Evolutionary conservation across 2,329 filamentous ascomycete species (phyloP).

Genomic region (Pseudogymnoascus verrucosus): DNA sequence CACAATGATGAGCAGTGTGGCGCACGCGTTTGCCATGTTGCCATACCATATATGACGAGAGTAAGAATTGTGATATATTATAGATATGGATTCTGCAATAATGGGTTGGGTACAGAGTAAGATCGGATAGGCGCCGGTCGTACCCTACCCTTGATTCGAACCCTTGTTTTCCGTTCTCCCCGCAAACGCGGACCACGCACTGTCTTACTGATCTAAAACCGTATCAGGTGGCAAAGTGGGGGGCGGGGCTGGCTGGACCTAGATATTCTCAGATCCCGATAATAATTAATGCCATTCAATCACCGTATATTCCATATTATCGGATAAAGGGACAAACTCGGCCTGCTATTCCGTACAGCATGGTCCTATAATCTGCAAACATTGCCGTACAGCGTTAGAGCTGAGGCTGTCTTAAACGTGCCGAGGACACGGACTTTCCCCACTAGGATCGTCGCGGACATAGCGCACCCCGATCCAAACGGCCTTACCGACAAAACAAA

Average conservation of each 20-base stretch:
- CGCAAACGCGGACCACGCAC: not conserved
- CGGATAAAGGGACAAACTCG: not conserved
- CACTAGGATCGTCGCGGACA: slow-evolving; percentile 8
- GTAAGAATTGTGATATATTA: not conserved
- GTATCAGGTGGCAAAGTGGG: slow-evolving; percentile 2
- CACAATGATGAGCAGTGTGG: not conserved
- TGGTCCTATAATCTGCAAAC: not conserved
- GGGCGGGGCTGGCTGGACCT: not conserved
- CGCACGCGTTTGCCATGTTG: not conserved
- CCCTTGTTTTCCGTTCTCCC: slow-evolving; percentile 4
- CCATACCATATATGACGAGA: not conserved
- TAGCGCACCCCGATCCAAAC: slow-evolving; percentile 3
- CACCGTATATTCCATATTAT: not conserved
- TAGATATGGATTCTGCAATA: not conserved
- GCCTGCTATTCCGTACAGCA: not conserved
- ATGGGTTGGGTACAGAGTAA: not conserved
- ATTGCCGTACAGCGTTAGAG: not conserved
- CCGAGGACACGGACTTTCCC: slow-evolving; percentile 3
- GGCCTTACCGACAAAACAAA: slow-evolving; percentile 5
- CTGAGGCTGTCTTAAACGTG: slow-evolving; percentile 7
- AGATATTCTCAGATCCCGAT: not conserved
- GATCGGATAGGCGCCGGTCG: not conserved
- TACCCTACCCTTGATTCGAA: not conserved
- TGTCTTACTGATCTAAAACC: slow-evolving; percentile 1
- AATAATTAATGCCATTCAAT: not conserved